Evolutionary conservation across 768 basidiomycete species (phyloP).

Genomic region (Suillus americanus): DNA sequence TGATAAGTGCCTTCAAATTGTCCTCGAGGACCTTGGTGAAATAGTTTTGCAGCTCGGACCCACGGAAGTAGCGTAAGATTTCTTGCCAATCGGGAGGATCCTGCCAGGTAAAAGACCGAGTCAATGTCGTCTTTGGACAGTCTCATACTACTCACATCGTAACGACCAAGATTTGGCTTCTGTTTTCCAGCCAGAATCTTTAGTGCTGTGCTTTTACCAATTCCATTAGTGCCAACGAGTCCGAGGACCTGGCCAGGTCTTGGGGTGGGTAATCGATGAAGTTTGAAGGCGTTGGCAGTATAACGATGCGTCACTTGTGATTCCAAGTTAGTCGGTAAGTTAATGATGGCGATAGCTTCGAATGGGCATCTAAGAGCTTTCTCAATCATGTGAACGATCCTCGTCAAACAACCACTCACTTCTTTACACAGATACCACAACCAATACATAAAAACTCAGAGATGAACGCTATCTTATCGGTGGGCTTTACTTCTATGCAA

Average conservation of each 20-base stretch:
- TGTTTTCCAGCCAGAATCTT: slow-evolving; percentile 97
- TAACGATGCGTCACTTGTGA: slow-evolving; percentile 98
- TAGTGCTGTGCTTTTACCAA: slow-evolving; percentile 96
- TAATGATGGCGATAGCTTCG: slow-evolving; percentile 98
- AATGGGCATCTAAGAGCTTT: slow-evolving; percentile 83
- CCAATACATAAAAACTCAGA: slow-evolving; percentile 99
- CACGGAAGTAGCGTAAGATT: slow-evolving; percentile 97
- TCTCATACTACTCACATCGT: slow-evolving; percentile 65
- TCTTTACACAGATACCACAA: slow-evolving; percentile 99
- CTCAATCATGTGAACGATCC: slow-evolving; percentile 6
- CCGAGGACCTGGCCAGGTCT: slow-evolving; percentile 98
- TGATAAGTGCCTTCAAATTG: slow-evolving; percentile 97
- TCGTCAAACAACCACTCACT: slow-evolving; percentile 52
- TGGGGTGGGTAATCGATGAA: slow-evolving; percentile 96
- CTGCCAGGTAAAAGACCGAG: slow-evolving; percentile 35
- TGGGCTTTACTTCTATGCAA: slow-evolving; percentile 96
- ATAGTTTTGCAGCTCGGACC: slow-evolving; percentile 98
- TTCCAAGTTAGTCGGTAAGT: slow-evolving; percentile 95
- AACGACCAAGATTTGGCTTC: slow-evolving; percentile 96
- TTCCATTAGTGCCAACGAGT: slow-evolving; percentile 98
- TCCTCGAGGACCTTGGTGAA: slow-evolving; percentile 99
- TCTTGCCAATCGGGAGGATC: slow-evolving; percentile 99
- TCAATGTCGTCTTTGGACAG: slow-evolving; percentile 4
- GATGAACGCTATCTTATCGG: slow-evolving; percentile 98
- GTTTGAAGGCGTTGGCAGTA: slow-evolving; percentile 97